Evolutionary conservation across 768 basidiomycete species (phyloP).

Genomic region (Serpula lacrymans): DNA sequence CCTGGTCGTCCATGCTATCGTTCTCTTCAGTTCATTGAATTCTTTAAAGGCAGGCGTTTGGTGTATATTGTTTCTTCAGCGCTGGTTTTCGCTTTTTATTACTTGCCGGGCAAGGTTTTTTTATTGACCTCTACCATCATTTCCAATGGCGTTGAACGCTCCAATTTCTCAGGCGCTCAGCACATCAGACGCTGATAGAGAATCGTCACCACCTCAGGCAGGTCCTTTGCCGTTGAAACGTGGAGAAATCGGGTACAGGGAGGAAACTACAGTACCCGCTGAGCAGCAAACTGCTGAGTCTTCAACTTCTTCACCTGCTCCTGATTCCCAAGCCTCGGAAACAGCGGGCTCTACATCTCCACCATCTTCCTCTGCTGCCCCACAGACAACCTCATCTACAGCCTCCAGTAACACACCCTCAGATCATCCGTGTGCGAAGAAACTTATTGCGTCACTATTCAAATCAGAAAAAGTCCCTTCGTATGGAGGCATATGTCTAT

Average conservation of each 20-base stretch:
- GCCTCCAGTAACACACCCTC: constrained; percentile 22
- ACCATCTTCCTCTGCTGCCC: constrained; percentile 9
- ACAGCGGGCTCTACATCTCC: neutral
- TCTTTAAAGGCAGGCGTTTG: too few species aligned
- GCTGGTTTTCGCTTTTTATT: too few species aligned
- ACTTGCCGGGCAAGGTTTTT: constrained; percentile 9
- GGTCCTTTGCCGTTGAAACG: constrained; percentile 60
- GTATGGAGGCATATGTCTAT: constrained; percentile 43
- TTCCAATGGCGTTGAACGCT: constrained; percentile 25
- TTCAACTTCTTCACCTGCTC: too few species aligned
- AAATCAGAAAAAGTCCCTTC: constrained; percentile 35
- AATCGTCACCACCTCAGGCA: constrained; percentile 47
- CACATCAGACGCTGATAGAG: constrained; percentile 16
- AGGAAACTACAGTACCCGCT: constrained; percentile 36
- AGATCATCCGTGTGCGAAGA: constrained; percentile 25
- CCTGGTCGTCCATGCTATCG: too few species aligned
- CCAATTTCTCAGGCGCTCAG: constrained; percentile 8
- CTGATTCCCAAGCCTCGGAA: constrained; percentile 4
- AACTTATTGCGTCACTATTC: constrained; percentile 36
- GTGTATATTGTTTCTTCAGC: too few species aligned
- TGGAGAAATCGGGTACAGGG: constrained; percentile 64
- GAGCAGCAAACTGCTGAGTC: constrained; percentile 10
- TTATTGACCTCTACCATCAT: constrained; percentile 4
- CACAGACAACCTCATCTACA: constrained; percentile 16
- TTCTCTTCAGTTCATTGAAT: too few species aligned